A percentile compares a stretch with the other conserved stretches of the same genome.
These are phyloP conservation scores for Saururus chinensis DNA, from an alignment of 164 flowering plant genomes.

Conservation along the genomic window DNA sequence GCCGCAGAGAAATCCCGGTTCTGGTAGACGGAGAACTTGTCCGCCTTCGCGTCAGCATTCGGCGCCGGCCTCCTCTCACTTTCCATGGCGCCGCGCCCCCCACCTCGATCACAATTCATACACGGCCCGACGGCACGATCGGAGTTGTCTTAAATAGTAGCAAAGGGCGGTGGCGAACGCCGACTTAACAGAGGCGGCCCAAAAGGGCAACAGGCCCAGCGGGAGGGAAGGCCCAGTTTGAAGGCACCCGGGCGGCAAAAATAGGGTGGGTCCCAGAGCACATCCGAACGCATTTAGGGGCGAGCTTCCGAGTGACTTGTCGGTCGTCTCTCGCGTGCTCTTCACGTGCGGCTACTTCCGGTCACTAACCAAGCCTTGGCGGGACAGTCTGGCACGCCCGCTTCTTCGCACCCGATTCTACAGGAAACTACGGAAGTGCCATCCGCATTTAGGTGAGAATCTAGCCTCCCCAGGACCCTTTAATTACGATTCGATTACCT, in stretches of 20 bases:
- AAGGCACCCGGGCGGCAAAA: too few relatives aligned
- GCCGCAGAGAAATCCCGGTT: slow-evolving; percentile 75
- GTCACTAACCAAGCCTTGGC: slow-evolving; percentile 13
- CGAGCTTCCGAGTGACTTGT: neutral
- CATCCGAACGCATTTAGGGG: neutral
- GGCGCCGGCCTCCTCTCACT: slow-evolving; percentile 21
- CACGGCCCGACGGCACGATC: too few relatives aligned
- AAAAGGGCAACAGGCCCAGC: too few relatives aligned
- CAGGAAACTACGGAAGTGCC: slow-evolving; percentile 24
- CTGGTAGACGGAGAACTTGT: slow-evolving; percentile 70
- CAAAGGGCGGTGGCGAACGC: too few relatives aligned
- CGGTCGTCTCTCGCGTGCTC: slow-evolving; percentile 4
- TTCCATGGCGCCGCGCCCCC: neutral
- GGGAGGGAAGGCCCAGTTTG: neutral
- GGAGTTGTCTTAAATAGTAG: too few relatives aligned
- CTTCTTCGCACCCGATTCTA: slow-evolving; percentile 10
- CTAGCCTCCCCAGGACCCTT: too few relatives aligned
- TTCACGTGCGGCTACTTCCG: slow-evolving; percentile 3
- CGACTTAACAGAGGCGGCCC: too few relatives aligned
- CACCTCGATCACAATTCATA: too few relatives aligned
- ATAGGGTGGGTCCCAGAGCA: neutral
- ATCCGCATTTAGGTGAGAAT: too few relatives aligned
- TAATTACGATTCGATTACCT: too few relatives aligned
- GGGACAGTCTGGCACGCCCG: slow-evolving; percentile 50
- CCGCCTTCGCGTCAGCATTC: slow-evolving; percentile 28